A percentile compares a stretch with the other conserved stretches of the same genome.
phyloP scores from a whole-genome alignment of 1,139 yeast genomes.

The Blastobotrys proliferans region DNA sequence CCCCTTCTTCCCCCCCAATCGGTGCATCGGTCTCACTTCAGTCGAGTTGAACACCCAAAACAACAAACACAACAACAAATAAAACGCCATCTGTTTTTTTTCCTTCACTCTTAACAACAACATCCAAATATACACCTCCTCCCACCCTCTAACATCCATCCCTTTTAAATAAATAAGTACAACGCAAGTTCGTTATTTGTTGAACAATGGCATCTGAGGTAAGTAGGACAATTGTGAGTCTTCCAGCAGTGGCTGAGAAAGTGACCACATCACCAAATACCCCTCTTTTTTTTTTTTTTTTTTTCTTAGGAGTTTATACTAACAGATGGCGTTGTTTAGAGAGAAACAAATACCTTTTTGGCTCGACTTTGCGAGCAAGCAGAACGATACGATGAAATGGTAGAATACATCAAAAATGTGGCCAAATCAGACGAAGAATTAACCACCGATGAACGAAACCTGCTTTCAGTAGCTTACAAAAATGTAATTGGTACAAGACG shows the following conservation, averaged over 20 bases:
- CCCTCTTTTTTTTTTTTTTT: constrained; percentile 7
- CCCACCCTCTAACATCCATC: no score
- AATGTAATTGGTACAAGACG: constrained; percentile 99
- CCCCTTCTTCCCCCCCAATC: constrained; percentile 7
- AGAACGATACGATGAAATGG: constrained; percentile 99
- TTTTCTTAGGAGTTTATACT: constrained; percentile 1
- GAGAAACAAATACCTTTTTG: constrained; percentile 95
- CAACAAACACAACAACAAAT: no score
- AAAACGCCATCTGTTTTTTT: no score
- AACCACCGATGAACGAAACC: constrained; percentile 96
- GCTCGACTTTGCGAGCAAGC: constrained; percentile 99
- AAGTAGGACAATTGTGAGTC: constrained; percentile 5
- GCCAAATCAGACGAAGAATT: constrained; percentile 95
- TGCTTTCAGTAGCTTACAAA: constrained; percentile 95
- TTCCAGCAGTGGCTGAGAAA: neutral
- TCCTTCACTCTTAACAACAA: constrained; percentile 1
- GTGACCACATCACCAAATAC: constrained; percentile 1
- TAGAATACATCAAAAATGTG: constrained; percentile 95
- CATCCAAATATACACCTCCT: neutral
- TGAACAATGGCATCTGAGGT: constrained; percentile 23
- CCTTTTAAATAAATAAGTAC: no score
- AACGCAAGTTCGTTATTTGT: no score
- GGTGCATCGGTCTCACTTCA: no score
- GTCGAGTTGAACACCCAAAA: no score
- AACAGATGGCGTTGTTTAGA: constrained; percentile 42